Evolutionary conservation across 257 asterid species (phyloP).

Genomic region (Plantago ovata): DNA sequence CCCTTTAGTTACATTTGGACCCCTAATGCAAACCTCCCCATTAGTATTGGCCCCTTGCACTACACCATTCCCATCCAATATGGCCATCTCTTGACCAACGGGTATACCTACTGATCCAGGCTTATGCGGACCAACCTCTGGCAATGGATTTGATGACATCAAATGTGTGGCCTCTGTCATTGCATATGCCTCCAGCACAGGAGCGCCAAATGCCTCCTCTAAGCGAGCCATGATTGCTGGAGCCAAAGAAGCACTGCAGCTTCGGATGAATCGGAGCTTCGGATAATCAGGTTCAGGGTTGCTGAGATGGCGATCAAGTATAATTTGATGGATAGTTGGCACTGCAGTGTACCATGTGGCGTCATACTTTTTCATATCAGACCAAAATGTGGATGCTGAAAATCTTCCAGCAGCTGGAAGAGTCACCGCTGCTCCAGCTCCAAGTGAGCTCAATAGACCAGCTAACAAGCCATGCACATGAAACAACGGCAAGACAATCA

Average conservation of each 20-base stretch:
- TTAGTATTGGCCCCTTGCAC: constrained; percentile 45
- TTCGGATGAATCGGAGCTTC: constrained; percentile 83
- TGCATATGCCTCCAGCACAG: constrained; percentile 89
- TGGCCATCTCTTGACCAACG: constrained; percentile 91
- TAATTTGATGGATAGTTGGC: constrained; percentile 92
- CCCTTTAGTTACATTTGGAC: constrained; percentile 79
- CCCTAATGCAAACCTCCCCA: constrained; percentile 91
- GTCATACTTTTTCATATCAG: constrained; percentile 64
- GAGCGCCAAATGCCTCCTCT: constrained; percentile 82
- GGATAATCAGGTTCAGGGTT: constrained; percentile 69
- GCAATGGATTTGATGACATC: constrained; percentile 88
- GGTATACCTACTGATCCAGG: constrained; percentile 87
- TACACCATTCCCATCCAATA: constrained; percentile 62
- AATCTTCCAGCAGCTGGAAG: constrained; percentile 93
- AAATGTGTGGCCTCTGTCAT: constrained; percentile 93
- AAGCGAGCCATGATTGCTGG: constrained; percentile 72
- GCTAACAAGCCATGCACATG: constrained; percentile 95
- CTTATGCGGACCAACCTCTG: constrained; percentile 70
- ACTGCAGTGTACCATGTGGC: constrained; percentile 99
- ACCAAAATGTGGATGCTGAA: constrained; percentile 93
- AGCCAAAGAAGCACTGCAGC: constrained; percentile 98
- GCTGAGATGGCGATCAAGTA: constrained; percentile 70
- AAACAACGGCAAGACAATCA: constrained; percentile 82
- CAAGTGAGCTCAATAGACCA: constrained; percentile 76
- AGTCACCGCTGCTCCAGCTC: constrained; percentile 80